Base-by-base conservation (phyloP, 768 basidiomycete species). In the Phaffia australis region DNA sequence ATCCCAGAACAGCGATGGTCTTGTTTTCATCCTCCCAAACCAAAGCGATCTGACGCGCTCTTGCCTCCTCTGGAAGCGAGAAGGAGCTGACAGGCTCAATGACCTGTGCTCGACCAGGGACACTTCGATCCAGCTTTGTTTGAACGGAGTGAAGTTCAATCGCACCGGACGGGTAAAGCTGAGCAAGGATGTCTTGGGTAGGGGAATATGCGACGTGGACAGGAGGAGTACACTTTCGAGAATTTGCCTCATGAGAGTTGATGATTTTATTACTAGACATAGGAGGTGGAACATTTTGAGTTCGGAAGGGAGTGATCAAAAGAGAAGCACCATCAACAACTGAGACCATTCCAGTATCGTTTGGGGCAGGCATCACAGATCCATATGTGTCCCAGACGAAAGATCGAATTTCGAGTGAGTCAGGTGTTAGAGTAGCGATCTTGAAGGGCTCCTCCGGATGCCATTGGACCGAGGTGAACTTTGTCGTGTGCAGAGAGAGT, bases 201-300 rank as follows among this genome's bases (percentile, higher is more conserved):
- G 80, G 66, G 0, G 86, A 84, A 66, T 91, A 85, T 3, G 84
- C 78, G 4, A 83, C 77, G 73, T 93, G 85, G 11, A 85, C 74
- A 0, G 92, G 89, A 0, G 81, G 72, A 73, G 3, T 74, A 75
- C 21, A 64, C 64, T 15, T 30, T 70, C 56, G 14, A 68, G 51
- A 16, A 73, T 66, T 57, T 62, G 76, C 23, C 74, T 77, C 57
- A 60, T 48, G 25, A 32, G 47, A 32, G 42, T 47, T 58, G 56
- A 56, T 56, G 60, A 83, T 77, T 50, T 76, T 76, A 70, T 81
- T 80, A 1, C 89, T 86, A 0, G 85, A 88, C 90, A 95, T 93
- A 0, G 95, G 95, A n/a, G 95, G 95, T n/a, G 94, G 95, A 5
- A 94, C 82, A 73, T 95, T 97, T 77, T 94, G 89, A 0, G 84